phyloP scores from a whole-genome alignment of 306 rosid genomes.

The Luffa aegyptiaca region DNA sequence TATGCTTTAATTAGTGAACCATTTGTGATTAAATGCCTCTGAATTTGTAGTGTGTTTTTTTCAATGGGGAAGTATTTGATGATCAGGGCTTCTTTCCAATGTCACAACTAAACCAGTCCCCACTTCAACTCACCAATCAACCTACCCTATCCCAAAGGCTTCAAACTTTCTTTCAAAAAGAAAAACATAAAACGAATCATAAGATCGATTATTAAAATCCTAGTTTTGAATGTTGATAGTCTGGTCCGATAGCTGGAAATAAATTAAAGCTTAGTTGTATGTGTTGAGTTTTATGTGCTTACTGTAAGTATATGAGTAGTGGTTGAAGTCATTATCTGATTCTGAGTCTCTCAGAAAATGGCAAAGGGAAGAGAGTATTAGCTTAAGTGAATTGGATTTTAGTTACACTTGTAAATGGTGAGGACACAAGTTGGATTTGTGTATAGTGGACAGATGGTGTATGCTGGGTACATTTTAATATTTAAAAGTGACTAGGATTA shows the following conservation, averaged over 20 bases:
- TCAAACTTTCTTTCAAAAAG: background rate
- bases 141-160: background rate
- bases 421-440: background rate
- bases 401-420: background rate
- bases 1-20: no score
- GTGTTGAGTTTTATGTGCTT: background rate
- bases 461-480: background rate
- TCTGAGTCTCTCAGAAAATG: background rate
- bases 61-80: no score
- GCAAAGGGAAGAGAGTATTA: background rate
- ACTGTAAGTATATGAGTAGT: background rate
- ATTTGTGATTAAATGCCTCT: no score
- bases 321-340: background rate
- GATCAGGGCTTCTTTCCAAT: background rate
- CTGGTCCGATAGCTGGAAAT: no score
- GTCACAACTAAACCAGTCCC: background rate
- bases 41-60: no score
- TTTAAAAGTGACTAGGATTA: background rate
- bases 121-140: background rate
- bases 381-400: background rate
- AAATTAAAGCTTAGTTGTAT: background rate
- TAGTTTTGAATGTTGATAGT: no score
- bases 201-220: no score
- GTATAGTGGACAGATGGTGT: background rate
- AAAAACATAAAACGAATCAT: background rate